A percentile compares a stretch with the other conserved stretches of the same genome.
These are phyloP conservation scores for Cyclotella choctawhatcheeana DNA, from an alignment of 108 stramenopile species.

Conservation along the genomic window DNA sequence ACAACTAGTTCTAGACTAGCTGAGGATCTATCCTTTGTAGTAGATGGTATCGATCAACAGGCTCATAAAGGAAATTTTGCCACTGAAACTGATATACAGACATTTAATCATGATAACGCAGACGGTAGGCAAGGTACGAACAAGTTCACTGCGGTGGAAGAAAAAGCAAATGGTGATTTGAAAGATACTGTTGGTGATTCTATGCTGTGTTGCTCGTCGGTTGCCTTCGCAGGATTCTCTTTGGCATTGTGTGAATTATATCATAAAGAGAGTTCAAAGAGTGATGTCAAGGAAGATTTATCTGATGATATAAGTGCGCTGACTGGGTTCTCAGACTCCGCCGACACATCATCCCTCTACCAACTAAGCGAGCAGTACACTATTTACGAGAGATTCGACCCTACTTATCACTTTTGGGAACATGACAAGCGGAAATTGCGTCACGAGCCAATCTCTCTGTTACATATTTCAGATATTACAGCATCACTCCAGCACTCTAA, in stretches of 20 bases:
- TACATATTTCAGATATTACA: slow-evolving; percentile 31
- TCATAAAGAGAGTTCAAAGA: neutral
- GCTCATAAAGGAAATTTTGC: neutral
- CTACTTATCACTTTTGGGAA: slow-evolving; percentile 34
- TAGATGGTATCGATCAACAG: neutral
- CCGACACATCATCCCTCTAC: slow-evolving; percentile 13
- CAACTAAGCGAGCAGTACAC: neutral
- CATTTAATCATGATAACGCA: no score
- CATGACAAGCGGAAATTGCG: slow-evolving; percentile 12
- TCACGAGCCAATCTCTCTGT: slow-evolving; percentile 31
- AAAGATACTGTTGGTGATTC: no score
- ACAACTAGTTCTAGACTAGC: neutral
- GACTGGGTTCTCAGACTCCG: slow-evolving; percentile 45
- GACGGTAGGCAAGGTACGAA: no score
- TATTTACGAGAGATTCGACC: slow-evolving; percentile 21
- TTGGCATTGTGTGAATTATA: slow-evolving; percentile 36
- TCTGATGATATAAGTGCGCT: slow-evolving; percentile 43
- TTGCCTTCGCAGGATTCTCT: slow-evolving; percentile 38
- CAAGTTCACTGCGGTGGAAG: no score
- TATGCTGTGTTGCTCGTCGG: neutral
- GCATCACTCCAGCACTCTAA: slow-evolving; percentile 7
- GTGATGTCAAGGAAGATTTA: slow-evolving; percentile 6
- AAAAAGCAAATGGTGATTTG: no score
- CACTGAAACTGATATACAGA: no score
- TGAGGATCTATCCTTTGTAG: neutral